Evolutionary conservation across 208 protist species (phyloP), one percentile per base, ranked within the genome.

Genomic region (Acanthamoeba triangularis): DNA sequence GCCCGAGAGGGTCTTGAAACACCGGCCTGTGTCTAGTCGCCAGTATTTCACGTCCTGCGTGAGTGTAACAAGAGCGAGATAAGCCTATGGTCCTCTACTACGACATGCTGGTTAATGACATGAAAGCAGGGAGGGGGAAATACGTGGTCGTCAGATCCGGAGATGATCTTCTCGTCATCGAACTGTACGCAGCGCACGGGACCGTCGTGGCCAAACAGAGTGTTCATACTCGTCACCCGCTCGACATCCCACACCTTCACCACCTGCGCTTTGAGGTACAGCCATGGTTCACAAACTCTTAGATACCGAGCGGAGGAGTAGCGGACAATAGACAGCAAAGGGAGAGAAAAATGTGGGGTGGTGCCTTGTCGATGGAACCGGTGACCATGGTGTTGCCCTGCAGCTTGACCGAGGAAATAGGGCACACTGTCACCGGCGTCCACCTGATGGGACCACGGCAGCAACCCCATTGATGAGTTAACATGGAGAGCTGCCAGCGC

Each of bases 121-220:
- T 6, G 16, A 65, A 8, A 3, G 20, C 16, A 65, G 3, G 59
- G 49, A 3, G 14, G 23, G 59, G 23, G 5, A 18, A 25, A 1
- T 41, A 88, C 47, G 82, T 67, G n/a, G 54, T 90, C 82, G 82
- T 90, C 82, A 10, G 82, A 59, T 3, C 82, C 82, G 54, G 52
- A 69, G 49, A 90, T 90, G 82, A 90, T 90, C 82, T 67, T 90
- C 14, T 90, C 52, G 14, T 90, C 82, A 52, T 90, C 82, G 37
- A 90, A 90, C 52, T 67, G 82, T 0, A 90, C 52, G 82, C 82
- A 90, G 54, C 82, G 82, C 44, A 90, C 82, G 56, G 82, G 82
- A 13, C 52, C 82, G 13, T 67, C 56, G 82, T 90, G 82, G 13
- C 82, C 82, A 37, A 90, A 90, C 6, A 90, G 52, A 10, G 82